Conservation (phyloP, 805 yeast genomes). For the Ogataea sp. region DNA sequence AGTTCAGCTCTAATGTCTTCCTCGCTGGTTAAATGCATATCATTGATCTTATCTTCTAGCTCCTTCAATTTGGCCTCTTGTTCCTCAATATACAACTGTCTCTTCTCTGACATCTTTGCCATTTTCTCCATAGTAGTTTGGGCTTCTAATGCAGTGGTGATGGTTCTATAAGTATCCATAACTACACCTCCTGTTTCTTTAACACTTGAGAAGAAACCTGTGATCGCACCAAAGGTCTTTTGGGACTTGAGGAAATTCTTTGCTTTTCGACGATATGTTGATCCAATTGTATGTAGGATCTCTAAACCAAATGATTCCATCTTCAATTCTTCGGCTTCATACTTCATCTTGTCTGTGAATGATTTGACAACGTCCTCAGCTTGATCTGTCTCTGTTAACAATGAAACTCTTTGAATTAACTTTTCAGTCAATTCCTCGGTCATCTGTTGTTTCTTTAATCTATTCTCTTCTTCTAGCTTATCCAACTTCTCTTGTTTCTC, state of each 20-base stretch:
- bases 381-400: constrained; percentile 48
- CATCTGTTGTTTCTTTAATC: constrained; percentile 47
- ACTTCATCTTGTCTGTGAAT: constrained; percentile 41
- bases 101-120: constrained; percentile 56
- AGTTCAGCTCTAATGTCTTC: constrained; percentile 1
- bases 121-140: constrained; percentile 71
- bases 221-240: constrained; percentile 55
- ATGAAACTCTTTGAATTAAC: constrained; percentile 38
- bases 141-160: constrained; percentile 83
- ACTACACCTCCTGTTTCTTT: constrained; percentile 80
- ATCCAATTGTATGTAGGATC: constrained; percentile 75
- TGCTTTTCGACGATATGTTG: constrained; percentile 69
- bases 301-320: constrained; percentile 95
- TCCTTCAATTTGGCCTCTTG: constrained; percentile 25
- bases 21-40: background rate
- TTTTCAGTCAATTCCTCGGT: constrained; percentile 41
- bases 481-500: constrained; percentile 47
- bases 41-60: constrained; percentile 32
- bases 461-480: constrained; percentile 70
- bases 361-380: constrained; percentile 53
- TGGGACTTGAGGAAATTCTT: constrained; percentile 64
- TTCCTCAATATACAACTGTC: constrained; percentile 19
- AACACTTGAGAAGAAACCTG: constrained; percentile 72
- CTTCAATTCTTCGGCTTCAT: constrained; percentile 74
- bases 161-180: constrained; percentile 74